A percentile compares a stretch with the other conserved stretches of the same genome.
Evolutionary conservation across 2,329 filamentous ascomycete species (phyloP).

Genomic region (Phyllosticta citrichinensis): DNA sequence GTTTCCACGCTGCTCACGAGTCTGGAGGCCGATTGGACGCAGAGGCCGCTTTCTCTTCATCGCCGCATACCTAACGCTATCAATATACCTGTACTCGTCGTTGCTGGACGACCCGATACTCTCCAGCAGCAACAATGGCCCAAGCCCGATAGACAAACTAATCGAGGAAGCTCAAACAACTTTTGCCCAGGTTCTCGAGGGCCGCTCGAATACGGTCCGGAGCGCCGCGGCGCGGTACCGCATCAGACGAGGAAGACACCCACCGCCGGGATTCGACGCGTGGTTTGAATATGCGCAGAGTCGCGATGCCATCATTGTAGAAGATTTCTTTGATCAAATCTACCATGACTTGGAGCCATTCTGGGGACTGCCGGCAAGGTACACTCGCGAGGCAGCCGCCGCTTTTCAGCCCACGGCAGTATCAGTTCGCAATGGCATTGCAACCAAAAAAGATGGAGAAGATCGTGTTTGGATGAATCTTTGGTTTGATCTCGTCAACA

Average conservation of each 20-base stretch:
- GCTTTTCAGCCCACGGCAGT: slow-evolving; percentile 16
- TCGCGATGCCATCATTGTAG: slow-evolving; percentile 35
- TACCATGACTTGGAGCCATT: slow-evolving; percentile 41
- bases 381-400: slow-evolving; percentile 10
- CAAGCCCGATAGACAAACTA: not conserved
- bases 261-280: slow-evolving; percentile 39
- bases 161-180: not conserved
- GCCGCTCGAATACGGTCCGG: not conserved
- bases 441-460: slow-evolving; percentile 17
- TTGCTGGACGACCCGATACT: not conserved
- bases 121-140: not conserved
- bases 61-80: not conserved
- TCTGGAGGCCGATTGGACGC: not conserved
- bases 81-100: not conserved
- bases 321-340: slow-evolving; percentile 43
- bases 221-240: not conserved
- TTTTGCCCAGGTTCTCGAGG: not conserved
- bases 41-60: not conserved
- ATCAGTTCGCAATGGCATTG: slow-evolving; percentile 31
- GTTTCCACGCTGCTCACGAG: not conserved
- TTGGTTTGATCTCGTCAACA: slow-evolving; percentile 15
- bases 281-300: slow-evolving; percentile 38
- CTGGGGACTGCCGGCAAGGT: slow-evolving; percentile 35
- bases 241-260: slow-evolving; percentile 26
- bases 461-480: not conserved